phyloP scores from a whole-genome alignment of 2,329 filamentous ascomycete genomes.

The Hymenoscyphus fraxineus region DNA sequence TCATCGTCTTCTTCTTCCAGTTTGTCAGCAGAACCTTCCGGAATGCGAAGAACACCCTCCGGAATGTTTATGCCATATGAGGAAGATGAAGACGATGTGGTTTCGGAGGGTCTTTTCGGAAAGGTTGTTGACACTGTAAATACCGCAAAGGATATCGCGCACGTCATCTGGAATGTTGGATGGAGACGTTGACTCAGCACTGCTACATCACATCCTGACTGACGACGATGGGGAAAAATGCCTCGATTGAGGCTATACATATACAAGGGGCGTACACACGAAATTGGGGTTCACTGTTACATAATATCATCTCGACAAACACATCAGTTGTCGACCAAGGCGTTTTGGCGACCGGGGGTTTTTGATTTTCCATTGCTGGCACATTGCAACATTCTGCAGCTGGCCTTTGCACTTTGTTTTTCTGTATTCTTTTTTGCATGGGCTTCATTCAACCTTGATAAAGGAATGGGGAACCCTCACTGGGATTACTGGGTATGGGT shows the following conservation, averaged over 20 bases:
- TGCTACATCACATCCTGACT: background rate
- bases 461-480: background rate
- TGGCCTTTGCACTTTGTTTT: background rate
- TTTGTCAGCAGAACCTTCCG: conserved; percentile 48
- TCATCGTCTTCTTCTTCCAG: conserved; percentile 37
- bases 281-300: conserved; percentile 1
- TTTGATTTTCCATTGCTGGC: background rate
- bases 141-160: conserved; percentile 65
- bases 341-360: background rate
- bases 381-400: background rate
- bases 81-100: conserved; percentile 61
- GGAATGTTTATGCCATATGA: conserved; percentile 92
- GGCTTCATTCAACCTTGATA: background rate
- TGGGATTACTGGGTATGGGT: background rate
- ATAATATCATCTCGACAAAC: conserved; percentile 1
- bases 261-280: background rate
- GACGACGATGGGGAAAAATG: background rate
- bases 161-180: conserved; percentile 65
- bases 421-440: background rate
- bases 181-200: conserved; percentile 30
- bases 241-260: background rate
- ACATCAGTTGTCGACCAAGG: background rate
- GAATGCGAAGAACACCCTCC: conserved; percentile 74
- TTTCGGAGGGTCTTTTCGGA: conserved; percentile 51
- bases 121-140: conserved; percentile 48